These are phyloP conservation scores for Euphorbia tirucalli DNA, from an alignment of 345 rosid species.

Conservation along the genomic window DNA sequence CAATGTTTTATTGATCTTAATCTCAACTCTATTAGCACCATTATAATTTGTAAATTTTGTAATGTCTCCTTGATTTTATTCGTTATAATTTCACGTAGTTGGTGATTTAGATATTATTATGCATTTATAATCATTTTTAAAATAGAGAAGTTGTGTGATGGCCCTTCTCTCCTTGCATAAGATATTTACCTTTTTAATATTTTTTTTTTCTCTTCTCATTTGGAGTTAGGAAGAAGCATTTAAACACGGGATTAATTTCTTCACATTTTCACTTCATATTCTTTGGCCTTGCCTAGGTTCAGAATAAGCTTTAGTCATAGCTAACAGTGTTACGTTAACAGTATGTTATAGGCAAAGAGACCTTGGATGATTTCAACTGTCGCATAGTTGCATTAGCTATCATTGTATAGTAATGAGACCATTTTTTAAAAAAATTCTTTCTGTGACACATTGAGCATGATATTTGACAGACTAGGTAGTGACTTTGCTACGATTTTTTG, in stretches of 20 bases:
- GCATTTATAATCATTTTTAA: not conserved
- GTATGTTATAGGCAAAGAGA: not conserved
- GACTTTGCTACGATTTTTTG: not conserved
- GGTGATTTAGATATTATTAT: no score
- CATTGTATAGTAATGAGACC: not conserved
- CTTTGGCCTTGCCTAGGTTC: no score
- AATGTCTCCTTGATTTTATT: not conserved
- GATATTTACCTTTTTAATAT: not conserved
- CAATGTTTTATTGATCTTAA: not conserved
- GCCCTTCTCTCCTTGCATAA: not conserved
- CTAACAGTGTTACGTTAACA: not conserved
- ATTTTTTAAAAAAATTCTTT: not conserved
- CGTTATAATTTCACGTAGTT: not conserved
- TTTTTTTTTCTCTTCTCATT: not conserved
- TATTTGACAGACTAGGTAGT: not conserved
- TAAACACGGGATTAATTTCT: not conserved
- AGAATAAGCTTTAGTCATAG: no score
- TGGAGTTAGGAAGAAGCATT: not conserved
- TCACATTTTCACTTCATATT: not conserved
- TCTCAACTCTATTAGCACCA: not conserved
- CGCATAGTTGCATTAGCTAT: not conserved
- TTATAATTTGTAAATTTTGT: not conserved
- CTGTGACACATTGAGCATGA: not conserved
- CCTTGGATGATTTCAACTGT: not conserved
- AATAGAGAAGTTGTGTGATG: no score